Percentiles rank a stretch among this genome's conserved stretches.
These are phyloP conservation scores for Cladophialophora exuberans DNA, from an alignment of 2,329 filamentous ascomycete genomes.

Conservation along the genomic window DNA sequence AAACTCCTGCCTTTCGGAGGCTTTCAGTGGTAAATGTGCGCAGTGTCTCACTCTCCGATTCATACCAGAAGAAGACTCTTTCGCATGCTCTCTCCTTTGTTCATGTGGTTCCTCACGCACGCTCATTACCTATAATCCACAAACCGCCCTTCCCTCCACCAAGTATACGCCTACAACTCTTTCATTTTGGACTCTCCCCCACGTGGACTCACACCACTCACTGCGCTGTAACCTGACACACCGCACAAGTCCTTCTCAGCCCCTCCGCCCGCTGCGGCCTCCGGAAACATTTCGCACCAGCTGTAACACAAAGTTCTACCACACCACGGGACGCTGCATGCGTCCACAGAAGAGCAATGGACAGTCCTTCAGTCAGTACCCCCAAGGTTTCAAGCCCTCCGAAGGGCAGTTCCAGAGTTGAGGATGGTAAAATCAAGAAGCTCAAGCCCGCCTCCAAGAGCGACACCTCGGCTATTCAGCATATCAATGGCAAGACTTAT, in stretches of 20 bases:
- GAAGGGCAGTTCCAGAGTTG: constrained; percentile 19
- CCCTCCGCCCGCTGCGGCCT: not conserved
- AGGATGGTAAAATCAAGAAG: constrained; percentile 28
- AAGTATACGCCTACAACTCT: too few species aligned
- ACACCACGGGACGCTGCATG: not conserved
- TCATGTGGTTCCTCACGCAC: not conserved
- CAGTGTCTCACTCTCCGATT: too few species aligned
- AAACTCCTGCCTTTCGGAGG: too few species aligned
- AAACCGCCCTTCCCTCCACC: not conserved
- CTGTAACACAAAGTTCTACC: constrained; percentile 1
- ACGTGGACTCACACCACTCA: too few species aligned
- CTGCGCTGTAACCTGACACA: too few species aligned
- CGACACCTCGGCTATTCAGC: constrained; percentile 26
- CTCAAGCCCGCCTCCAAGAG: constrained; percentile 14
- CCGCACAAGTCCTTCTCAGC: not conserved
- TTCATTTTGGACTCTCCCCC: too few species aligned
- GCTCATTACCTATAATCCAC: not conserved
- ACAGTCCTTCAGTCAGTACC: not conserved
- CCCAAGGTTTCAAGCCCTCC: constrained; percentile 21
- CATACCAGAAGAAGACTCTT: too few species aligned
- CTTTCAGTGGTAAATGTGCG: too few species aligned
- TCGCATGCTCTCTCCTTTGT: too few species aligned
- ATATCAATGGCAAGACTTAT: constrained; percentile 33
- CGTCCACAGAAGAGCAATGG: constrained; percentile 13
- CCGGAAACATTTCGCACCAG: not conserved